Conservation (phyloP, 1,284 basidiomycete genomes). For the Tetrapyrgos nigripes region DNA sequence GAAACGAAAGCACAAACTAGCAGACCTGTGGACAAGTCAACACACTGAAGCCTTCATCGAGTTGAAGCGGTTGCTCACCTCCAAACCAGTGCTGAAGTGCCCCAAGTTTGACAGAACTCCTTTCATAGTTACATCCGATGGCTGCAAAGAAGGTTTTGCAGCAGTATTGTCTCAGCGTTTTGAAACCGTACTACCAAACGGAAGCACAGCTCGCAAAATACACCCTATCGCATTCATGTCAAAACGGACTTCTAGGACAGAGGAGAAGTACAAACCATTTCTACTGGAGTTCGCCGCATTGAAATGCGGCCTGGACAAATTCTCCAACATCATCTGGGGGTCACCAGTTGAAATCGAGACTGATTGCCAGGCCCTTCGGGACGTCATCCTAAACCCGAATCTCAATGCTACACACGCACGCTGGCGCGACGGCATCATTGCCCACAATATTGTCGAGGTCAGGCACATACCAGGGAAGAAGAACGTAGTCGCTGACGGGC, state of each 20-base stretch:
- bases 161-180: conserved; percentile 20
- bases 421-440: conserved; percentile 18
- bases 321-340: too few relatives aligned
- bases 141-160: too few relatives aligned
- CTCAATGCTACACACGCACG: conserved; percentile 13
- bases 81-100: conserved; percentile 18
- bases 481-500: conserved; percentile 17
- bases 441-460: conserved; percentile 16
- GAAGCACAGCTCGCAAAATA: not conserved
- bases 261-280: too few relatives aligned
- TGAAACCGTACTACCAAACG: not conserved
- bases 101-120: conserved; percentile 19
- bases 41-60: conserved; percentile 20
- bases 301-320: too few relatives aligned
- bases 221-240: too few relatives aligned
- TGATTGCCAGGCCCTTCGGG: conserved; percentile 24
- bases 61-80: conserved; percentile 20
- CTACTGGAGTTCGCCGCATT: too few relatives aligned
- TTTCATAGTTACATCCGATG: conserved; percentile 21
- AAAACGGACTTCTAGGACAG: too few relatives aligned
- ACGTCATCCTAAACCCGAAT: conserved; percentile 14
- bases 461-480: conserved; percentile 16
- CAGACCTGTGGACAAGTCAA: conserved; percentile 12
- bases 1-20: conserved; percentile 24
- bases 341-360: too few relatives aligned